Evolutionary conservation across 2,329 filamentous ascomycete genomes (phyloP), one percentile per base, ranked within the genome.

Genomic region (Didymella pomorum): DNA sequence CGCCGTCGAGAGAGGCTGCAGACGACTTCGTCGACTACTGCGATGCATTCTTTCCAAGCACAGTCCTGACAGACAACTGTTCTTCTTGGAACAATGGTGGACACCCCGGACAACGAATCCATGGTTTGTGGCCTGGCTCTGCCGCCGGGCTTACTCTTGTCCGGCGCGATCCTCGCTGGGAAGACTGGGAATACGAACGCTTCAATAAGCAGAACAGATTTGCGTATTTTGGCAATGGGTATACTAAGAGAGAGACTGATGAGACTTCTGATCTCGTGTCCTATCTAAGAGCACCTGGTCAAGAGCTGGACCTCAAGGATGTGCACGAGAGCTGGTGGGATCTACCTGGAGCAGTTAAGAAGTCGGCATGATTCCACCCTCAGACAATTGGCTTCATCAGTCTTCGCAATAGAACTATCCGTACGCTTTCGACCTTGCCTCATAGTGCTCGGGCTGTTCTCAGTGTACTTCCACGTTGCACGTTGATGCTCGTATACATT

Each of bases 21-120:
- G 87, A 90, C 39, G 87, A 90, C 65, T 89, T 88, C 61, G 75
- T 85, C 11, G 81, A 83, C 51, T 89, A 87, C 72, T 80, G 79
- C 43, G 83, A 85, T 59, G 74, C 75, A 0, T 84, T 83, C 69
- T 72, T 72, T 44, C 80, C 81, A 0, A 79, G 78, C 14, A 84
- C 82, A 2, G 82, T 84, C 35, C 74, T 88, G 55, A 80, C 82
- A 0, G 86, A 88, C 51, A 84, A 85, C 55, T 92, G 89, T 71
- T 86, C 84, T 39, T 89, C 86, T 0, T 92, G 89, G 89, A 89
- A 89, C 58, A 92, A 92, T 59, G 86, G 89, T 12, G 77, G 77
- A 6, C 20, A 63, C 2, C 83, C 87, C 0, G 88, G 88, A 0
- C 83, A 81, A 0, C 79, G 87, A 4, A 86, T 92, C 23, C 87